Conservation (phyloP, 2,329 filamentous ascomycete genomes). For the Thermothelomyces thermophilus region DNA sequence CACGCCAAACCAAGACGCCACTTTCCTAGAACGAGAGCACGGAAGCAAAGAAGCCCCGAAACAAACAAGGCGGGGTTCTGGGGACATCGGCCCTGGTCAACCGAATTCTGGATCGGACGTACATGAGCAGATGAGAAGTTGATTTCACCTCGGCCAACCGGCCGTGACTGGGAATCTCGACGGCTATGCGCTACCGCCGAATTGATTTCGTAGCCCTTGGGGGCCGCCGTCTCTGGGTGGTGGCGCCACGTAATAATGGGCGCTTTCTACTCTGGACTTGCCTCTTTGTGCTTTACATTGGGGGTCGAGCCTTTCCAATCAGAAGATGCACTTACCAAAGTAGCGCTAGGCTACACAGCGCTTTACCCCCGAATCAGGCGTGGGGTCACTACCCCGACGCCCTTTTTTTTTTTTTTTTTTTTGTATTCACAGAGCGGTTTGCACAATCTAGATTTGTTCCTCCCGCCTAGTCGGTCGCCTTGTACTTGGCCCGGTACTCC, state of each 20-base stretch:
- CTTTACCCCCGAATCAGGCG: not conserved
- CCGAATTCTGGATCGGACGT: too few relatives aligned
- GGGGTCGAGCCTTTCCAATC: not conserved
- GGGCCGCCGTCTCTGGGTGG: too few relatives aligned
- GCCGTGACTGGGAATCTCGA: too few relatives aligned
- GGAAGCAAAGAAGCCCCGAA: not conserved
- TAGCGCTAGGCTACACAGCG: not conserved
- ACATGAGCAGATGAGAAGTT: too few relatives aligned
- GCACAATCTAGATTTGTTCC: not conserved
- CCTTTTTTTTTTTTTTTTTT: not conserved
- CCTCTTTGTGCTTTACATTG: not conserved
- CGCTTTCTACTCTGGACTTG: not conserved
- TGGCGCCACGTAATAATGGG: too few relatives aligned
- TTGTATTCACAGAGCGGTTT: too few relatives aligned
- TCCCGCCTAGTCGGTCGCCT: conserved; percentile 46
- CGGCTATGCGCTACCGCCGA: too few relatives aligned
- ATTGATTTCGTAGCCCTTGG: too few relatives aligned
- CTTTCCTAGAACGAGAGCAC: conserved; percentile 2
- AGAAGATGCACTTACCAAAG: conserved; percentile 3
- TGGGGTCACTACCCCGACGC: not conserved
- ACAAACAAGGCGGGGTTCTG: too few relatives aligned
- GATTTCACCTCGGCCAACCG: too few relatives aligned
- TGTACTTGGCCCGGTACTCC: conserved; percentile 64
- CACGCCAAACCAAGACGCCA: conserved; percentile 16
- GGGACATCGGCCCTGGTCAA: too few relatives aligned